Evolutionary conservation across 345 rosid genomes (phyloP).

Genomic region (Moringa oleifera): DNA sequence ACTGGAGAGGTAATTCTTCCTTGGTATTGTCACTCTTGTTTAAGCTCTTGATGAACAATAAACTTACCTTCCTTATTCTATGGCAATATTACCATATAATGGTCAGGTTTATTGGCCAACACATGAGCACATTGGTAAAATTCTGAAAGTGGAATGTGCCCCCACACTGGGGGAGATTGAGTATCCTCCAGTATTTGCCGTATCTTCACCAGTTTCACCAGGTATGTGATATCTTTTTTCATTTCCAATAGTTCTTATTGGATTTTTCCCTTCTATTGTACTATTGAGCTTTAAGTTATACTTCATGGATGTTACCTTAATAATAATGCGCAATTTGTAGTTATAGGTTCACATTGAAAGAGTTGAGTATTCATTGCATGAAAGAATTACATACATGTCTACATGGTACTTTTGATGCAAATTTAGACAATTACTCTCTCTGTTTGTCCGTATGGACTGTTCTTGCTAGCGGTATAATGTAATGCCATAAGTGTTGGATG

Average conservation of each 20-base stretch:
- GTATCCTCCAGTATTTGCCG: constrained; percentile 72
- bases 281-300: background rate
- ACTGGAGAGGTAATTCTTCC: constrained; percentile 55
- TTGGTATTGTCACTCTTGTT: background rate
- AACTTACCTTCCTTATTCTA: constrained; percentile 3
- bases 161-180: constrained; percentile 62
- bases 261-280: constrained; percentile 1
- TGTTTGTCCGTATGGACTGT: background rate
- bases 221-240: constrained; percentile 38
- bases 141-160: constrained; percentile 77
- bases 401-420: background rate
- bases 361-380: background rate
- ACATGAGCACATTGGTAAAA: constrained; percentile 68
- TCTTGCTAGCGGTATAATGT: background rate
- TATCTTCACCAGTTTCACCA: constrained; percentile 72
- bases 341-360: too few species aligned
- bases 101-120: constrained; percentile 88
- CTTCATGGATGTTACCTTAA: background rate
- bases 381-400: background rate
- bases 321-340: background rate
- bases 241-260: constrained; percentile 11
- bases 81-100: constrained; percentile 15
- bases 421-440: too few species aligned
- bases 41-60: background rate
- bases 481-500: too few species aligned